Conservation (phyloP, 164 flowering plant species). For the Buxus sempervirens region DNA sequence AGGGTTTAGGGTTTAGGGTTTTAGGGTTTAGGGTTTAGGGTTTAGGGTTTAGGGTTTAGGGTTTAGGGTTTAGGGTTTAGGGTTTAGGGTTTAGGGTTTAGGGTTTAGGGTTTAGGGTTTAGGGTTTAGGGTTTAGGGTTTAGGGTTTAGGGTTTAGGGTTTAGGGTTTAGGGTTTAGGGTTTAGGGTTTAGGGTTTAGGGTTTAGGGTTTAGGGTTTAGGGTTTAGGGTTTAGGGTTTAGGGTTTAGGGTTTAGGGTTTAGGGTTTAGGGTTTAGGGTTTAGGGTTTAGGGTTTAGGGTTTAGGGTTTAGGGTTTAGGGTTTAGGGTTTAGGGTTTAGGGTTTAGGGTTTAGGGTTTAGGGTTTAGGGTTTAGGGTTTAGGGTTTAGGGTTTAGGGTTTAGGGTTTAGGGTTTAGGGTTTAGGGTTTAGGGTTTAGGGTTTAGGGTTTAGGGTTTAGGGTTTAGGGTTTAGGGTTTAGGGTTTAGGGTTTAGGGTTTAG, state of each 20-base stretch:
- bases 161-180: slow-evolving; percentile 2
- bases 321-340: slow-evolving; percentile 7
- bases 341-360: background rate
- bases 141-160: slow-evolving; percentile 1
- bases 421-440: background rate
- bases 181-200: background rate
- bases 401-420: slow-evolving; percentile 1
- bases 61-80: background rate
- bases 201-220: slow-evolving; percentile 1
- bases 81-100: background rate
- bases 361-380: background rate
- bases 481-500: background rate
- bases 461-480: background rate
- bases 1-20: background rate
- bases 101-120: background rate
- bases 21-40: background rate
- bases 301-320: slow-evolving; percentile 7
- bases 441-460: background rate
- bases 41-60: background rate
- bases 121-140: background rate
- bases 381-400: background rate
- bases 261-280: slow-evolving; percentile 1
- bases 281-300: slow-evolving; percentile 1
- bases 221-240: slow-evolving; percentile 5
- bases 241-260: slow-evolving; percentile 8